These are phyloP conservation scores for Tuber magnatum DNA, from an alignment of 495 filamentous ascomycete species.

Conservation along the genomic window DNA sequence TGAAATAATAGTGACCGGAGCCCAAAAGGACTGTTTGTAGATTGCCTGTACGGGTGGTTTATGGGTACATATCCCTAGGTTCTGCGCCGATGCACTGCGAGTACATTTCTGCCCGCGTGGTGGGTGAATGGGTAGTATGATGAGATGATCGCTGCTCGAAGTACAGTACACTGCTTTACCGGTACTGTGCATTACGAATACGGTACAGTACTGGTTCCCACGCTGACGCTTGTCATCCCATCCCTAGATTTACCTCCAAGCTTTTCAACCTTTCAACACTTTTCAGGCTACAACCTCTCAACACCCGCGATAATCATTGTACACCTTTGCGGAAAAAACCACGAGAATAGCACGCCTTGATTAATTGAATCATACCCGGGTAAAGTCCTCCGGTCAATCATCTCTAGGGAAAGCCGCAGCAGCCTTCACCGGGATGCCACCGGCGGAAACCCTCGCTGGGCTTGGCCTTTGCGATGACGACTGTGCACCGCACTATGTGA, in stretches of 20 bases:
- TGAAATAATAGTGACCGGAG: not conserved
- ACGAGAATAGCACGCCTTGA: not conserved
- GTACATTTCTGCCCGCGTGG: not conserved
- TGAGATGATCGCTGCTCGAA: not conserved
- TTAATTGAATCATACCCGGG: not conserved
- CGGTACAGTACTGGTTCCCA: not conserved
- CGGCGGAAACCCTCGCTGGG: not conserved
- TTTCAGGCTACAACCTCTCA: not conserved
- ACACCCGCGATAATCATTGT: not conserved
- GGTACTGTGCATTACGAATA: too few relatives aligned
- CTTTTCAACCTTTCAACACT: not conserved
- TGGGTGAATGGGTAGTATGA: not conserved
- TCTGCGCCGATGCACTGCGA: not conserved
- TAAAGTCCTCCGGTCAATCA: not conserved
- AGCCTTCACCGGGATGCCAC: not conserved
- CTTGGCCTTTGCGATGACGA: constrained; percentile 34
- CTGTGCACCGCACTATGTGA: constrained; percentile 27
- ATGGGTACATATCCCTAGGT: not conserved
- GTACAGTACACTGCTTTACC: too few relatives aligned
- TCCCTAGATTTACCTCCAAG: not conserved
- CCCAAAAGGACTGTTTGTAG: not conserved
- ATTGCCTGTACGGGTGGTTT: not conserved
- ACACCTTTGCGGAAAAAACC: not conserved
- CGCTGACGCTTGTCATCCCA: not conserved
- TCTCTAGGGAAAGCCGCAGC: not conserved